Percentiles rank a stretch among this genome's conserved stretches.
Conservation (phyloP, 1,284 basidiomycete genomes). For the Sphaerobolus stellatus region DNA sequence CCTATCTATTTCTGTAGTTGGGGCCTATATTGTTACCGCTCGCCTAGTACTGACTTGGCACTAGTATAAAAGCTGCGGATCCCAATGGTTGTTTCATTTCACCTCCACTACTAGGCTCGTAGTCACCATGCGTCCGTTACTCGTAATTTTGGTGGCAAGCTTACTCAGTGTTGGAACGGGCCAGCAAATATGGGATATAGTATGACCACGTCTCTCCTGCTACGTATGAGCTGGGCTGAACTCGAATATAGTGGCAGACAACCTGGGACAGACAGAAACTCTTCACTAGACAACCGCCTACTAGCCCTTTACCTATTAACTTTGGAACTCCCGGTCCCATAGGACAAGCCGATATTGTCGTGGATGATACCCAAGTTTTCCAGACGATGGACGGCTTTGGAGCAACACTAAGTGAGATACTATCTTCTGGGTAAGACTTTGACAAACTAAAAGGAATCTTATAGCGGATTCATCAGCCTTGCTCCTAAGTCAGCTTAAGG, state of each 20-base stretch:
- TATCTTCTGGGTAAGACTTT: not conserved
- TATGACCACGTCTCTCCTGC: slow-evolving; percentile 19
- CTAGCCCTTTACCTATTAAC: slow-evolving; percentile 42
- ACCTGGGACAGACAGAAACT: slow-evolving; percentile 56
- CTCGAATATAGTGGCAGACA: slow-evolving; percentile 53
- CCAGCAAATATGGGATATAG: slow-evolving; percentile 47
- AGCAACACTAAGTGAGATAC: slow-evolving; percentile 44
- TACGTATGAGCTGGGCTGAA: slow-evolving; percentile 19
- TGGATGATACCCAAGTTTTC: slow-evolving; percentile 42
- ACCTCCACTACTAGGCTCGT: too few relatives aligned
- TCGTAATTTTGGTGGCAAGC: too few relatives aligned
- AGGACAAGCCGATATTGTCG: slow-evolving; percentile 47
- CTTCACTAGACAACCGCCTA: slow-evolving; percentile 44
- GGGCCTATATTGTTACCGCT: too few relatives aligned
- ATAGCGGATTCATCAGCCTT: slow-evolving; percentile 54
- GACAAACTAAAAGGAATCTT: not conserved
- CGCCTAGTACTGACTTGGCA: too few relatives aligned
- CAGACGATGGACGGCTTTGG: slow-evolving; percentile 54
- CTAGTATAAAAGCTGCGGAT: too few relatives aligned
- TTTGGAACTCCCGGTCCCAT: slow-evolving; percentile 47
- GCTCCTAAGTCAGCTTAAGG: slow-evolving; percentile 51
- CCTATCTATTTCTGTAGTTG: too few relatives aligned
- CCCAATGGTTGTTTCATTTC: too few relatives aligned
- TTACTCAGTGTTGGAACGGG: slow-evolving; percentile 29
- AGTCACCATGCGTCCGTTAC: too few relatives aligned